Evolutionary conservation across 2,329 filamentous ascomycete genomes (phyloP).

Genomic region (Sporothrix phasma): DNA sequence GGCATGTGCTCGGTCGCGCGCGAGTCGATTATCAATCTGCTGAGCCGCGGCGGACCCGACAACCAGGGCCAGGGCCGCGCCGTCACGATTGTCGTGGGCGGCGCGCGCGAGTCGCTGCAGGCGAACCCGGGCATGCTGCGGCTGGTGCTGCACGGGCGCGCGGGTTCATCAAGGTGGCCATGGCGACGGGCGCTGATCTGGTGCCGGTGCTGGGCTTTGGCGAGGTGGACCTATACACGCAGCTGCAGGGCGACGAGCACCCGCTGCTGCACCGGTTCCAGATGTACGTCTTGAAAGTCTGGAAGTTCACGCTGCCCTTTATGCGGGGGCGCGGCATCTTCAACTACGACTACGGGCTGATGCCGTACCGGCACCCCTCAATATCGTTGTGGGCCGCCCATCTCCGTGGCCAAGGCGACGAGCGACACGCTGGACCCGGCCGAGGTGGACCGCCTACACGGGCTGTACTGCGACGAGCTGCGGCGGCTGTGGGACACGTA

Average conservation of each 20-base stretch:
- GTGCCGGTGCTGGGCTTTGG: constrained; percentile 89
- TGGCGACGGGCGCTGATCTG: constrained; percentile 83
- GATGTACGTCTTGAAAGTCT: constrained; percentile 69
- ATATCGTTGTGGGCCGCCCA: constrained; percentile 84
- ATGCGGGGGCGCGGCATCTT: constrained; percentile 88
- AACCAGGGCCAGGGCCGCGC: constrained; percentile 83
- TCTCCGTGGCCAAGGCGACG: constrained; percentile 51
- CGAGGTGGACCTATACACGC: constrained; percentile 93
- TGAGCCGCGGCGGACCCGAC: constrained; percentile 69
- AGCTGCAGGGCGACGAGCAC: constrained; percentile 66
- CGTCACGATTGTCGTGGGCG: constrained; percentile 91
- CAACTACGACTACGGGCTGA: constrained; percentile 93
- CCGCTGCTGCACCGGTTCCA: constrained; percentile 73
- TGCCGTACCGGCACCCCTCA: constrained; percentile 87
- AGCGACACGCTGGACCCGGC: constrained; percentile 53
- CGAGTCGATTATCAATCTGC: constrained; percentile 80
- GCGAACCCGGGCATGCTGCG: constrained; percentile 68
- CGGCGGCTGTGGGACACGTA: constrained; percentile 64
- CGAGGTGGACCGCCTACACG: constrained; percentile 74
- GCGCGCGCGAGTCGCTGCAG: constrained; percentile 84
- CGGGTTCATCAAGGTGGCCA: constrained; percentile 93
- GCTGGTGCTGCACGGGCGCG: constrained; percentile 71
- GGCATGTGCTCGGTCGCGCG: constrained; percentile 83
- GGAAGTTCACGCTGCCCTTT: constrained; percentile 87
- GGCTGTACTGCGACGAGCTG: constrained; percentile 66